Base-by-base conservation (phyloP, 192 early-diverging fungal genomes). In the Paraglomus brasilianum region DNA sequence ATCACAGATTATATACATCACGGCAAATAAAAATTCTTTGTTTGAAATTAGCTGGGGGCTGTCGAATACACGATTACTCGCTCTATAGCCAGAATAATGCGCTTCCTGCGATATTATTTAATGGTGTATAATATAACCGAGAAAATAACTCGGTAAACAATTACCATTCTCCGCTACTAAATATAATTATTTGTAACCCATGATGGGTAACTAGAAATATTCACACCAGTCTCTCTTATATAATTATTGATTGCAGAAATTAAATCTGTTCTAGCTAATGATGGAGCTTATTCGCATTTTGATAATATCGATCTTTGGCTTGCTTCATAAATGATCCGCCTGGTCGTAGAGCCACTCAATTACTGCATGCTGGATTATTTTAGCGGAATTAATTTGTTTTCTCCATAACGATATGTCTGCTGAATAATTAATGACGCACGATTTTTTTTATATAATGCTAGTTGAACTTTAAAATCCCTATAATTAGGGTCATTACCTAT, bases 241-340 rank as follows among this genome's bases (percentile, higher is more conserved):
- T 60, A 60, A 60, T 60, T 60, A 60, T 42, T 60, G 58, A 60
- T 42, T 60, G 19, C 19, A 60, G 58, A 60, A 60, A 60, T 60
- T 42, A 60, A 60, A 60, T 41, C 58, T n/a, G 11, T 60, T 60
- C 43, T 42, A 60, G 5, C 58, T 38, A 17, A 4, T 60, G 36
- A 38, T 42, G 10, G 39, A 41, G 58, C 46, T 62, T 46, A 40
- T 60, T 41, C 15, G 57, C 24, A 38, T 13, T 40, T 56, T 56
- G 53, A 21, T 56, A 56, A 53, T 53, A 53, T 53, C 52, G 52
- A 53, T 53, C 52, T 53, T 53, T 53, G 52, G 52, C 52, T 53
- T 53, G 52, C 52, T 53, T 53, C 52, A 53, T 53, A 53, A 53
- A 53, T 53, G 52, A 53, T 53, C 52, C 52, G 22, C n/a, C 52